Base-by-base conservation (phyloP, 1,284 basidiomycete species). In the Heterobasidion parviporum region DNA sequence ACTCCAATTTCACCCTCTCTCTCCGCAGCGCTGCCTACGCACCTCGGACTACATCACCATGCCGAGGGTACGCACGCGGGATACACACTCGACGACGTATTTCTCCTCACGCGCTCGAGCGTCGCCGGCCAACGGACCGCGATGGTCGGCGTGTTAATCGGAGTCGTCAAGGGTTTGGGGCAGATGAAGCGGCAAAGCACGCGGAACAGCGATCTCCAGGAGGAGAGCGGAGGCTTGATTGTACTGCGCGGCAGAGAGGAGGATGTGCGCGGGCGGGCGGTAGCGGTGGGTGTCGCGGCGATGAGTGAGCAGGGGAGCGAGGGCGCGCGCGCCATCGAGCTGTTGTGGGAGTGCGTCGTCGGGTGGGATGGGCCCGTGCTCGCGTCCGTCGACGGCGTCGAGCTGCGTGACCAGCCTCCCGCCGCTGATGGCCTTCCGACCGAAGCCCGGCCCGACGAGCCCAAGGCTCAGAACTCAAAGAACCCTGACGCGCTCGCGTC, bases 41-140 rank as follows among this genome's bases (percentile, higher is more conserved):
- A 93, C 69, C 77, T 93, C 1, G 94, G 94, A 1, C 74, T 97
- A 20, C 94, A 98, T 68, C 94, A 97, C 67, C 94, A 97, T 58
- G 83, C 91, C 0, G 89, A 92, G 56, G 85, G 86, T 18, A 68
- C 73, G 2, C 82, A 74, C 59, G 94, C 94, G 0, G 95, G 94
- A 0, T 98, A 97, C 68, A 94, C 92, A 0, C 72, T 96, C 0
- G 83, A 89, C 41, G 94, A 97, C 60, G 78, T 97, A n/a, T 82
- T 95, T 49, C 74, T 92, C 50, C 78, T 96, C 3, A 83, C 85
- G 1, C 77, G 90, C 53, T 94, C 92, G 6, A 91, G 87, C 0
- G 88, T 94, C 0, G 83, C 87, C 8, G 87, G 88, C 9, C 94
- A 98, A 67, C 77, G 94, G 33, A 83, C 88, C 8, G 82, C 84